Evolutionary conservation across 2,329 filamentous ascomycete species (phyloP).

Genomic region (Thielaviopsis euricoi): DNA sequence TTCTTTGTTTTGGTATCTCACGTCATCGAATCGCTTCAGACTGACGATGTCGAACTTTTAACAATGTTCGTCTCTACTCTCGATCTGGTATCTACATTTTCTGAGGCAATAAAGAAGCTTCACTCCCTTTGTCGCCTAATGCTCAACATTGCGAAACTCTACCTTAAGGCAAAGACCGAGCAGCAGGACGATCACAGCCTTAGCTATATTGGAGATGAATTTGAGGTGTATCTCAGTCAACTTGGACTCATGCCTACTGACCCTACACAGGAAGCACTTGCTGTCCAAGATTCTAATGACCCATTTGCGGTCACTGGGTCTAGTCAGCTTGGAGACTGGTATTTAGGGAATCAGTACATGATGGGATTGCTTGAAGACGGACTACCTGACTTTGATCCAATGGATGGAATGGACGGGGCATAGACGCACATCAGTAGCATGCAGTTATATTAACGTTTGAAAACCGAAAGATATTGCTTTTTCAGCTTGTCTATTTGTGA

Average conservation of each 20-base stretch:
- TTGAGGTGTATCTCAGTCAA: slow-evolving; percentile 48
- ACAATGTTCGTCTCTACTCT: slow-evolving; percentile 40
- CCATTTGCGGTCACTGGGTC: slow-evolving; percentile 15
- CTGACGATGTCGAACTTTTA: slow-evolving; percentile 36
- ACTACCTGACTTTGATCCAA: slow-evolving; percentile 25
- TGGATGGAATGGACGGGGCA: neutral
- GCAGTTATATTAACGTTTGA: no score
- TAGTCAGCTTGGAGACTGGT: slow-evolving; percentile 46
- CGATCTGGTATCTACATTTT: slow-evolving; percentile 31
- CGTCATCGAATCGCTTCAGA: slow-evolving; percentile 35
- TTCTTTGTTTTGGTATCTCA: slow-evolving; percentile 44
- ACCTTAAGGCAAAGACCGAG: slow-evolving; percentile 41
- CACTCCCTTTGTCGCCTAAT: slow-evolving; percentile 47
- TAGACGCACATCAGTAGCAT: neutral
- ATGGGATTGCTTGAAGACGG: slow-evolving; percentile 50
- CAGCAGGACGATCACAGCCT: slow-evolving; percentile 30
- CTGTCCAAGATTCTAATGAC: neutral
- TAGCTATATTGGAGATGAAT: slow-evolving; percentile 37
- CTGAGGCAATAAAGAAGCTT: slow-evolving; percentile 42
- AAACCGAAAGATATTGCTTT: no score
- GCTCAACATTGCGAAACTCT: slow-evolving; percentile 42
- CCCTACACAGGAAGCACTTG: neutral
- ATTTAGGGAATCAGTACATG: slow-evolving; percentile 47
- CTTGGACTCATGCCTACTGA: slow-evolving; percentile 38
- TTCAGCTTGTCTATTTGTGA: no score